Percentiles rank a stretch among this genome's conserved stretches.
phyloP scores from a whole-genome alignment of 1,284 basidiomycete genomes.

The Rhodotorula sp. region DNA sequence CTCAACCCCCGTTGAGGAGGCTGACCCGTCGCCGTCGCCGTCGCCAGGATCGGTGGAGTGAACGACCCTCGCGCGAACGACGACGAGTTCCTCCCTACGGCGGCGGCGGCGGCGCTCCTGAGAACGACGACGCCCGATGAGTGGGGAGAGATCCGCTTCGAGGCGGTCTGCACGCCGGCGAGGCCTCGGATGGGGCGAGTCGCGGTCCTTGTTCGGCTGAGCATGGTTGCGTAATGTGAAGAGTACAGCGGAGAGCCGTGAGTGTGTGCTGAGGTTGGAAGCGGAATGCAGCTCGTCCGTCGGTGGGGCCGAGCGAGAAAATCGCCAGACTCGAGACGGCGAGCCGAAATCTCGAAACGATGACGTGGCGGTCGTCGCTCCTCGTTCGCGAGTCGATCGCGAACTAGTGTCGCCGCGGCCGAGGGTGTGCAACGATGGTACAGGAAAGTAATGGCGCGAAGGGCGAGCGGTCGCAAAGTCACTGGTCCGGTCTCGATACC shows the following conservation, averaged over 20 bases:
- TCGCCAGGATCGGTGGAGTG: background rate
- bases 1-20: background rate
- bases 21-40: background rate
- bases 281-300: background rate
- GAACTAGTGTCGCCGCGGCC: no score
- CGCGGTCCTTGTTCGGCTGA: no score
- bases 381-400: no score
- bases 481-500: background rate
- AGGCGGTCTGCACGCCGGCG: no score
- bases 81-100: background rate
- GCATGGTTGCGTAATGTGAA: background rate
- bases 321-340: background rate
- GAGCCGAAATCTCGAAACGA: background rate
- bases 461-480: background rate
- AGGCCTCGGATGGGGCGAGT: no score
- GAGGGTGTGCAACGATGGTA: no score
- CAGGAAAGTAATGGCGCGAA: no score
- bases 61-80: background rate
- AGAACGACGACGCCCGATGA: no score
- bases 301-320: background rate
- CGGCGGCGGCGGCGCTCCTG: no score
- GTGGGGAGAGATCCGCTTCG: no score
- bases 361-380: background rate
- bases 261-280: background rate
- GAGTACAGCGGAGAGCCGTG: background rate